Conservation (phyloP, 2,329 filamentous ascomycete species). For the Epichloe sibirici region DNA sequence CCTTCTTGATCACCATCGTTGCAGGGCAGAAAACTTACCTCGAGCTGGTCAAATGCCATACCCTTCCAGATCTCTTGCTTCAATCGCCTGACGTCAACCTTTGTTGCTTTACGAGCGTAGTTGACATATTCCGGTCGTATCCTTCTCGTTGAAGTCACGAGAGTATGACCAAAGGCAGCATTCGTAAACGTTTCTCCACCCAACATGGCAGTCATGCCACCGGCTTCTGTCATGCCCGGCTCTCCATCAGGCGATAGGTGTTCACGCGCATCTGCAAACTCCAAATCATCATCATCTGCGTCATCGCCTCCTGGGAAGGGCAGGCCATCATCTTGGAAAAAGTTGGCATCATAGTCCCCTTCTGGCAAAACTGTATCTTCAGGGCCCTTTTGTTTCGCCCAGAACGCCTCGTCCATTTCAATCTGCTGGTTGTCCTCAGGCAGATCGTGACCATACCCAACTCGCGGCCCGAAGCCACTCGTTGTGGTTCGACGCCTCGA, state of each 20-base stretch:
- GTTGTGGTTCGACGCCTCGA: constrained; percentile 46
- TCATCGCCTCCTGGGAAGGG: constrained; percentile 50
- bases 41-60: constrained; percentile 43
- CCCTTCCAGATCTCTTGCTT: constrained; percentile 62
- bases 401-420: constrained; percentile 92
- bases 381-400: constrained; percentile 61
- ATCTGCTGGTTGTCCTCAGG: constrained; percentile 47
- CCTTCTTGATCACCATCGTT: background rate
- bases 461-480: constrained; percentile 31
- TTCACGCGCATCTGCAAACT: constrained; percentile 72
- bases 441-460: constrained; percentile 29
- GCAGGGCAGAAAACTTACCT: constrained; percentile 28
- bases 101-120: constrained; percentile 58
- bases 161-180: constrained; percentile 49
- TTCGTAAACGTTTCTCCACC: constrained; percentile 36
- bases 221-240: constrained; percentile 31
- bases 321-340: constrained; percentile 83
- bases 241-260: constrained; percentile 58
- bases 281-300: constrained; percentile 54
- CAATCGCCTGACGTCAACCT: constrained; percentile 55
- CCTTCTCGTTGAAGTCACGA: constrained; percentile 52
- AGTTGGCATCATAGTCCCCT: constrained; percentile 91
- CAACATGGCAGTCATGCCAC: constrained; percentile 38
- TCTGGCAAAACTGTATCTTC: constrained; percentile 47
- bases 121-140: constrained; percentile 57